Base-by-base conservation (phyloP, 2,329 filamentous ascomycete genomes). In the Beauveria sp. region DNA sequence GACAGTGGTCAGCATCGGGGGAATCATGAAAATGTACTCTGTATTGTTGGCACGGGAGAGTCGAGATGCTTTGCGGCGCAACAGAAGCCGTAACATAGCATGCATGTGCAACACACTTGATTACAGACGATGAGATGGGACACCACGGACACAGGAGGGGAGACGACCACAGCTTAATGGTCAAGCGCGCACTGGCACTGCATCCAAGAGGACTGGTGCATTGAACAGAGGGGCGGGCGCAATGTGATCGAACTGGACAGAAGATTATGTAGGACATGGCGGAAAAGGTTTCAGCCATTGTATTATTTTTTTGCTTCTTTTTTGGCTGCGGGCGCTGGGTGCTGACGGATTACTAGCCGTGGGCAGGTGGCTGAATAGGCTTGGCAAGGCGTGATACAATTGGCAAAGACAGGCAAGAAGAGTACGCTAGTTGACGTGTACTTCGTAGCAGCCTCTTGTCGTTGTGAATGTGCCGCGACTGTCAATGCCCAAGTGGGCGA, bases 401-500 rank as follows among this genome's bases (percentile, higher is more conserved):
- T 53, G 49, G 49, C 57, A 60, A 51, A 20, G 28, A 22, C 43
- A 58, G 16, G 24, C 30, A 30, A 52, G 34, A 52, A 52, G 46
- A 20, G 57, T 49, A 49, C 57, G 46, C 49, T 53, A 60, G 57
- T 53, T 53, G 57, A 60, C 57, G 57, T 38, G 34, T n/a, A n/a
- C n/a, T n/a, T n/a, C n/a, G n/a, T 60, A 45, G 47, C 40, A 60
- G 57, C 40, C 50, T 54, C 30, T 47, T 7, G 43, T 20, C 30
- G 16, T 22, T 16, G 43, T 16, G 43, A 30, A 55, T 43, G 28
- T 40, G 42, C 6, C 26, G 14, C 52, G 49, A 40, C 57, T 52
- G 26, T 14, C 24, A 26, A 34, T 18, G 10, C 3, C 56, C 18
- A 51, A 45, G 59, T 56, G 59, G 59, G 40, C n/a, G 34, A 56